Conservation (phyloP, 192 early-diverging fungal species). For the Podila minutissima region DNA sequence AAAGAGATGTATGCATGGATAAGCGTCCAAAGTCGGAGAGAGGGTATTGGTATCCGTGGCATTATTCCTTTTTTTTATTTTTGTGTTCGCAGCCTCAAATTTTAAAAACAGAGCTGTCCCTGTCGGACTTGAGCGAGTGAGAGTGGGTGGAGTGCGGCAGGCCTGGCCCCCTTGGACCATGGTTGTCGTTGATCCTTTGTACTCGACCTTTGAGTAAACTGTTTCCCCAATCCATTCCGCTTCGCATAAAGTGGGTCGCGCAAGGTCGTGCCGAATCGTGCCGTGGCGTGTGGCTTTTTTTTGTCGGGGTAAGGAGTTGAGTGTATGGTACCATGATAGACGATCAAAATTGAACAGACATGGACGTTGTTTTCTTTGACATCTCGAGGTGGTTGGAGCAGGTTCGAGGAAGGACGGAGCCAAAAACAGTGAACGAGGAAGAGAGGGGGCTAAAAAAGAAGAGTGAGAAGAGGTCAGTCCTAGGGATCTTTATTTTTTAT, state of each 20-base stretch:
- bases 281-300: too few relatives aligned
- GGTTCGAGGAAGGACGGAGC: too few relatives aligned
- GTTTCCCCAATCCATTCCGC: too few relatives aligned
- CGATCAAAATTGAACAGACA: too few relatives aligned
- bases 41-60: background rate
- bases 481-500: background rate
- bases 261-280: too few relatives aligned
- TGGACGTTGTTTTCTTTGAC: background rate
- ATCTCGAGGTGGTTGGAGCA: background rate
- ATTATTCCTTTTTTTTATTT: background rate
- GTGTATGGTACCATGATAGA: too few relatives aligned
- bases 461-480: background rate
- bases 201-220: too few relatives aligned
- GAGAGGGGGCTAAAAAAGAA: slow-evolving; percentile 1
- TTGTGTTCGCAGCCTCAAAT: slow-evolving; percentile 3
- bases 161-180: background rate
- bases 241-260: too few relatives aligned
- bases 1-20: background rate
- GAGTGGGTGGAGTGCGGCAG: background rate
- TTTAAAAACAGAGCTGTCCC: background rate
- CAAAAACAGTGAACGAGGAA: background rate
- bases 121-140: background rate
- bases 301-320: too few relatives aligned
- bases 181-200: too few relatives aligned
- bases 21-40: background rate